Base-by-base conservation (phyloP, 2,329 filamentous ascomycete species). In the Alternaria sp. region DNA sequence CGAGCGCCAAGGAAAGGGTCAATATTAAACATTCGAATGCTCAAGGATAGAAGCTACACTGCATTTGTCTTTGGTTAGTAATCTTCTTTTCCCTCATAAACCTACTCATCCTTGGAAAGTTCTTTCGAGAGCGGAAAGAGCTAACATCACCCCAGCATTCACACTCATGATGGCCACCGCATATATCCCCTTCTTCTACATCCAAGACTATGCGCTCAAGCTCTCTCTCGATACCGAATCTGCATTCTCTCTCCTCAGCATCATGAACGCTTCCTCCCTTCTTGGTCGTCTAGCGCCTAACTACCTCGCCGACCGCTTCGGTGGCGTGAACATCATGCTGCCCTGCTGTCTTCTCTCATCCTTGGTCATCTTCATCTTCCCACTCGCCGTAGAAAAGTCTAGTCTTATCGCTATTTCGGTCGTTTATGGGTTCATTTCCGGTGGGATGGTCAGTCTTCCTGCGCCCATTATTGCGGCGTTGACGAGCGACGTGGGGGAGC, bases 361-460 rank as follows among this genome's bases (percentile, higher is more conserved):
- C 6, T 81, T 36, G 30, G 30, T 36, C 30, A 36, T 36, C 30
- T 36, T 36, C 1, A 4, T 36, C 30, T 36, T 36, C 13, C 30
- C 30, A 36, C 30, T 36, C 13, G 30, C 30, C 30, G 30, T 36
- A 15, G 30, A 36, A 36, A 36, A 36, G 1, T 5, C 30, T 9
- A 36, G 30, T 36, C 30, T 36, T n/a, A 36, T 36, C 30, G 30
- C 30, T 15, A 36, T 36, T n/a, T 36, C 30, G 30, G 30, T 36
- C 6, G 30, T 36, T 15, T 36, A 36, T 51, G 81, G 81, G 7
- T 82, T 83, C 72, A 79, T 80, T 63, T 81, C 78, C 2, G 81
- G 81, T 4, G 76, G 79, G 8, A 74, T 82, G 26, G 79, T 83
- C 32, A 78, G 76, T 11, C 61, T 83, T 12, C 78, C 81, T 3